A percentile compares a stretch with the other conserved stretches of the same genome.
phyloP scores from a whole-genome alignment of 2,329 filamentous ascomycete genomes.

The Zasmidium cellare region DNA sequence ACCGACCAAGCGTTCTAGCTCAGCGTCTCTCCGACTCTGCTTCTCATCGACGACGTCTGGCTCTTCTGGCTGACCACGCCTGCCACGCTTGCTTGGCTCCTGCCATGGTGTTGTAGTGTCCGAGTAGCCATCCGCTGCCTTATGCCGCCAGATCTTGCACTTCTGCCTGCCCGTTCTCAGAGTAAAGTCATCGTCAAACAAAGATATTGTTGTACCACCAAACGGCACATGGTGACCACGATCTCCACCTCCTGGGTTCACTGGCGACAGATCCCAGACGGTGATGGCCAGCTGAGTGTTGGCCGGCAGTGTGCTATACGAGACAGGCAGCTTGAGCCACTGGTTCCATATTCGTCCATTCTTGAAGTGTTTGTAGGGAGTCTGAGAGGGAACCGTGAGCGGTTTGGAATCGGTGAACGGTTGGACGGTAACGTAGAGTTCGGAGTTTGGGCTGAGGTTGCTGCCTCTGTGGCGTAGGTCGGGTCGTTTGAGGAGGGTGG shows the following conservation, averaged over 20 bases:
- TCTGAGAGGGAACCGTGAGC: slow-evolving; percentile 87
- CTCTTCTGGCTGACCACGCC: slow-evolving; percentile 55
- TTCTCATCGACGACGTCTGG: slow-evolving; percentile 55
- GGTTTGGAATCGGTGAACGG: slow-evolving; percentile 96
- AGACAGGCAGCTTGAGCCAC: slow-evolving; percentile 86
- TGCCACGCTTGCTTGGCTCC: slow-evolving; percentile 55
- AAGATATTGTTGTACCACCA: slow-evolving; percentile 83
- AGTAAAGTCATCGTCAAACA: slow-evolving; percentile 94
- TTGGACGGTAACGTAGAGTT: slow-evolving; percentile 90
- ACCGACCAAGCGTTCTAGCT: slow-evolving; percentile 84
- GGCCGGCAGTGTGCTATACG: slow-evolving; percentile 77
- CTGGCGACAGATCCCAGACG: slow-evolving; percentile 88
- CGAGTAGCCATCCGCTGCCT: slow-evolving; percentile 80
- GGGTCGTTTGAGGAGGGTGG: slow-evolving; percentile 73
- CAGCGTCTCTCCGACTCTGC: slow-evolving; percentile 52
- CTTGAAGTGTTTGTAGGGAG: slow-evolving; percentile 88
- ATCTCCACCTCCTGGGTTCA: slow-evolving; percentile 67
- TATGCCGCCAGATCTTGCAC: slow-evolving; percentile 79
- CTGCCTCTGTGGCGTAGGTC: slow-evolving; percentile 86
- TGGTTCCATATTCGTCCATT: slow-evolving; percentile 80
- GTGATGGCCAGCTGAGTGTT: slow-evolving; percentile 88
- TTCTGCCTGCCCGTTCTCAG: slow-evolving; percentile 90
- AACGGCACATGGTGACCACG: slow-evolving; percentile 83
- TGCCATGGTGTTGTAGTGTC: slow-evolving; percentile 74
- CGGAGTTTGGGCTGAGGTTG: slow-evolving; percentile 77